phyloP scores from a whole-genome alignment of 2,329 filamentous ascomycete genomes.

The Fusarium sp. region DNA sequence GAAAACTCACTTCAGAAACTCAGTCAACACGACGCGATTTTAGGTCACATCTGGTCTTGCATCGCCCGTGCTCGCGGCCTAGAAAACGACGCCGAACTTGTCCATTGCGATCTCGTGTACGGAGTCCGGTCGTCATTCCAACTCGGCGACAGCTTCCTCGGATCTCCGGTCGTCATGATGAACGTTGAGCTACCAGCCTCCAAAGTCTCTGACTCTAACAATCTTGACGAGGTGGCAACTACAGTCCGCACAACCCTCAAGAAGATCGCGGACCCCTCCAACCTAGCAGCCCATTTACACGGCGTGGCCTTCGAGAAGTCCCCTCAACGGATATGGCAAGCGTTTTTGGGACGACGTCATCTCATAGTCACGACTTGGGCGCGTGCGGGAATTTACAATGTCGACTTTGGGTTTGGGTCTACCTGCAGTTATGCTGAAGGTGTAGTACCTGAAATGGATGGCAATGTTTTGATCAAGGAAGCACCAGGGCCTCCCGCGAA shows the following conservation, averaged over 20 bases:
- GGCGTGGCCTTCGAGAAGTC: conserved; percentile 42
- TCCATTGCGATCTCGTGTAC: conserved; percentile 45
- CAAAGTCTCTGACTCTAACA: not conserved
- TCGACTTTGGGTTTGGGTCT: conserved; percentile 45
- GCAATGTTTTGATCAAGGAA: conserved; percentile 45
- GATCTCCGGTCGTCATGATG: conserved; percentile 45
- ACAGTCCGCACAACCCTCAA: conserved; percentile 36
- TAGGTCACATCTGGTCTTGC: conserved; percentile 48
- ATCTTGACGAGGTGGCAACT: not conserved
- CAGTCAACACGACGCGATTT: conserved; percentile 44
- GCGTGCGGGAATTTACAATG: conserved; percentile 43
- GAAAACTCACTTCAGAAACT: not conserved
- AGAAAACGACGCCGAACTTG: not conserved
- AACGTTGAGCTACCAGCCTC: conserved; percentile 39
- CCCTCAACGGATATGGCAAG: conserved; percentile 49
- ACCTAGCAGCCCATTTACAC: conserved; percentile 38
- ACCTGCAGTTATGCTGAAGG: conserved; percentile 40
- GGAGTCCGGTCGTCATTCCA: conserved; percentile 36
- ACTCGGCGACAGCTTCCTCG: conserved; percentile 31
- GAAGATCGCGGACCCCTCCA: conserved; percentile 1
- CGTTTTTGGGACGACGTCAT: conserved; percentile 44
- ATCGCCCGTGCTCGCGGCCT: conserved; percentile 42
- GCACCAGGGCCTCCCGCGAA: conserved; percentile 11
- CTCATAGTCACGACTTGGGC: conserved; percentile 48
- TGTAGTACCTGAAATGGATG: conserved; percentile 43